These are phyloP conservation scores for Hemileccinum rubropunctum DNA, from an alignment of 768 basidiomycete genomes.

Conservation along the genomic window DNA sequence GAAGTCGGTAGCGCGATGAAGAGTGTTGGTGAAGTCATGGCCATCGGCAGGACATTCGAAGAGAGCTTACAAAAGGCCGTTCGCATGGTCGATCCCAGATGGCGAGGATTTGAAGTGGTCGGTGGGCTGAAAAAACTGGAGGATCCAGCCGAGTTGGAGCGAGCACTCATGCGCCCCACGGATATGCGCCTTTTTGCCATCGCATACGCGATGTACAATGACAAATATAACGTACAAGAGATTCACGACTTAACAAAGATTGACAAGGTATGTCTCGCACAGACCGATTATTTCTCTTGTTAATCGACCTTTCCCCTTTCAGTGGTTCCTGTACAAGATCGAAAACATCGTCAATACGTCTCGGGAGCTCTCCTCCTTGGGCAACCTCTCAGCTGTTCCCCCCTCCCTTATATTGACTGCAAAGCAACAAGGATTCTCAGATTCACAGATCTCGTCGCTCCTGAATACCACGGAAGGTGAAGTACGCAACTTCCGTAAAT, in stretches of 20 bases:
- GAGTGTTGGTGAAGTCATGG: slow-evolving; percentile 99
- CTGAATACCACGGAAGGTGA: slow-evolving; percentile 67
- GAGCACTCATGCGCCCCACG: slow-evolving; percentile 77
- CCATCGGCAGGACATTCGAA: slow-evolving; percentile 98
- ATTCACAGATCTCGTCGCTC: slow-evolving; percentile 86
- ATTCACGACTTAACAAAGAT: slow-evolving; percentile 96
- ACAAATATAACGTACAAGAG: slow-evolving; percentile 84
- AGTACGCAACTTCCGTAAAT: slow-evolving; percentile 85
- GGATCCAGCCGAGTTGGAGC: slow-evolving; percentile 59
- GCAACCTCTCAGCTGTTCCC: slow-evolving; percentile 66
- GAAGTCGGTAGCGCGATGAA: slow-evolving; percentile 98
- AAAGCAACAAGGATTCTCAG: slow-evolving; percentile 95
- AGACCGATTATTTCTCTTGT: not conserved
- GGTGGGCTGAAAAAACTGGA: slow-evolving; percentile 85
- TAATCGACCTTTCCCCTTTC: not conserved
- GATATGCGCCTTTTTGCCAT: slow-evolving; percentile 97
- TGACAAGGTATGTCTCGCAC: slow-evolving; percentile 63
- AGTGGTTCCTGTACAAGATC: slow-evolving; percentile 99
- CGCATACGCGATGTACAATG: slow-evolving; percentile 96
- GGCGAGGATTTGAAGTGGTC: slow-evolving; percentile 97
- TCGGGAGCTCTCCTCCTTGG: slow-evolving; percentile 65
- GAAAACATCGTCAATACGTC: slow-evolving; percentile 96
- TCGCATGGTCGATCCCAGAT: slow-evolving; percentile 94
- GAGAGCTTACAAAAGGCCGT: slow-evolving; percentile 98
- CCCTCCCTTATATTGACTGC: slow-evolving; percentile 79